These are phyloP conservation scores for Emydomyces testavorans DNA, from an alignment of 2,329 filamentous ascomycete species.

Conservation along the genomic window DNA sequence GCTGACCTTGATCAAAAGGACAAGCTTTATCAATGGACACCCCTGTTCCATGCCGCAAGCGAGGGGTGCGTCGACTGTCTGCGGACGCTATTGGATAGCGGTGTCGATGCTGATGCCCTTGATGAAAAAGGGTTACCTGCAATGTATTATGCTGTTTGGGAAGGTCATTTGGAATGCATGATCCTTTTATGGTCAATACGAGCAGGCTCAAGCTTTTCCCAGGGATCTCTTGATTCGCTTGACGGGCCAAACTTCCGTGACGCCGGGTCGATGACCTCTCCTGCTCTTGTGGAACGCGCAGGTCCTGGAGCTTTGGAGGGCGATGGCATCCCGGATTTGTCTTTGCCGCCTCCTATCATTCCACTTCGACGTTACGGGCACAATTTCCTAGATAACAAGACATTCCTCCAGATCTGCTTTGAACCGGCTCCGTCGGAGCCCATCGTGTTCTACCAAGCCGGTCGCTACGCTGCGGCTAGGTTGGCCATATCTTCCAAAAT, in stretches of 20 bases:
- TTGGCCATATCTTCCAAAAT: constrained; percentile 94
- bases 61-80: constrained; percentile 89
- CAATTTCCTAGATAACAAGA: constrained; percentile 97
- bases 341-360: constrained; percentile 89
- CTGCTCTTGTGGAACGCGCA: constrained; percentile 6
- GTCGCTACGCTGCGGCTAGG: constrained; percentile 87
- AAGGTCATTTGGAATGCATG: constrained; percentile 93
- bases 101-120: constrained; percentile 63
- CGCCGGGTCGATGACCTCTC: constrained; percentile 14
- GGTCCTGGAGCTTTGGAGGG: constrained; percentile 42
- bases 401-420: constrained; percentile 85
- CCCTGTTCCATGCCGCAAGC: constrained; percentile 87
- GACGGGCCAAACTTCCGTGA: constrained; percentile 27
- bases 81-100: constrained; percentile 64
- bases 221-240: constrained; percentile 27
- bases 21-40: constrained; percentile 95
- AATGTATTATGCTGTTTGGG: constrained; percentile 98
- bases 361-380: constrained; percentile 89
- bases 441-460: constrained; percentile 90
- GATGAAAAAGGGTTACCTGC: constrained; percentile 91
- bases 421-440: constrained; percentile 49
- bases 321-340: constrained; percentile 83
- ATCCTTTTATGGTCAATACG: constrained; percentile 53
- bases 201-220: constrained; percentile 16
- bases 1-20: constrained; percentile 86